Conservation (phyloP, 495 filamentous ascomycete genomes). For the Trichoderma virens region DNA sequence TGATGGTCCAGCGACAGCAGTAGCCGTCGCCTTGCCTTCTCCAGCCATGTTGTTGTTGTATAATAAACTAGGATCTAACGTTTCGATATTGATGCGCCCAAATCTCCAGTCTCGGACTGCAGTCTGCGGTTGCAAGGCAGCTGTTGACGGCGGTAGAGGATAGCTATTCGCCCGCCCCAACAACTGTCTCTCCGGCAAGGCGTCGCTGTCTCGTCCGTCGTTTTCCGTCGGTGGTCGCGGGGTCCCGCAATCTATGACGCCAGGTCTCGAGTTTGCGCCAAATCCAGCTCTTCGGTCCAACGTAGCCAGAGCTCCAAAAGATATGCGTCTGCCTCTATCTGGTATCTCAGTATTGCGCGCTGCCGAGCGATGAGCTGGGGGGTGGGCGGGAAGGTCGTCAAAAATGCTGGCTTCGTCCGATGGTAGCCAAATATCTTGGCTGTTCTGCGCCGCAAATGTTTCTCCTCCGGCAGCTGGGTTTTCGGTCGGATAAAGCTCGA, state of each 20-base stretch:
- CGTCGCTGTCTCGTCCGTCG: conserved; percentile 24
- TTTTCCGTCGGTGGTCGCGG: conserved; percentile 24
- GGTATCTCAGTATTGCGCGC: not conserved
- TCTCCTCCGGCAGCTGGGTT: conserved; percentile 21
- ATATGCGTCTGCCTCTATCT: not conserved
- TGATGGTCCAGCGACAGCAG: conserved; percentile 15
- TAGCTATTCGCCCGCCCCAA: conserved; percentile 22
- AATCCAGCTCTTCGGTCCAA: not conserved
- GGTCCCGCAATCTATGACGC: conserved; percentile 39
- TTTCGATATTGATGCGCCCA: conserved; percentile 35
- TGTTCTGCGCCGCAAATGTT: conserved; percentile 6
- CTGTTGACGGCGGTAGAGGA: conserved; percentile 24
- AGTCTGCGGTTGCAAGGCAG: conserved; percentile 29
- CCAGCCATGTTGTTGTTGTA: conserved; percentile 20
- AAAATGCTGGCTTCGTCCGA: conserved; percentile 31
- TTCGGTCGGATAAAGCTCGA: conserved; percentile 67
- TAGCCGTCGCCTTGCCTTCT: not conserved
- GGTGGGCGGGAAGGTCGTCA: conserved; percentile 37
- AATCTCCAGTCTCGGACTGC: conserved; percentile 42
- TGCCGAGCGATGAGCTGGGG: conserved; percentile 15
- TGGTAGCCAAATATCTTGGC: conserved; percentile 31
- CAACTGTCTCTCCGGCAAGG: conserved; percentile 25
- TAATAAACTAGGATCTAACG: conserved; percentile 28
- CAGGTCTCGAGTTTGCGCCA: conserved; percentile 1
- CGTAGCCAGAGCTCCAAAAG: not conserved